Evolutionary conservation across 352 stramenopile genomes (phyloP), one percentile per base, ranked within the genome.

Genomic region (Globisporangium spiculum): DNA sequence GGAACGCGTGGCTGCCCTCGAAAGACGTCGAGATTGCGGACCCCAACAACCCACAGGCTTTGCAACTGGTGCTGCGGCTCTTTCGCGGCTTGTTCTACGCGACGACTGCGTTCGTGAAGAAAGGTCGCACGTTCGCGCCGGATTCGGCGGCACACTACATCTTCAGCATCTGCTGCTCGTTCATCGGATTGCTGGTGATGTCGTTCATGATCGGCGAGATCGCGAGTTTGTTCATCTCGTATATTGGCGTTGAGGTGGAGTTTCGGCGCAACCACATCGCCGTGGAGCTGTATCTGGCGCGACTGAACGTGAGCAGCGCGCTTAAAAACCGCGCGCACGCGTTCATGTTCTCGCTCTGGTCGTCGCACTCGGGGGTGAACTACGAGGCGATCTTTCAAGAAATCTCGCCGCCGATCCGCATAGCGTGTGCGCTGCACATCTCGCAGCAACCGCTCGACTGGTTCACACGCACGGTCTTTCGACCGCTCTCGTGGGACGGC

Each of bases 141-240:
- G 22, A 24, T 24, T 24, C 22, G 22, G 22, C 22, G 22, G 22
- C 22, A 24, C 22, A 24, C 22, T 24, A 24, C 22, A 24, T 24
- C 22, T 24, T 24, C 22, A 24, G 22, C 22, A 24, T 24, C 0
- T 24, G 22, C 22, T 24, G 63, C 34, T 86, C 74, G 52, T 90
- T 88, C 59, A 32, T 74, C 2, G 78, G 83, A 0, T 54, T 86
- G 3, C 72, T 92, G 20, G 70, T 79, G 1, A 89, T 88, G 78
- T 74, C 78, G 1, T 90, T 89, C 66, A 83, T 90, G 72, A 90
- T 90, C 60, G 78, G 83, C 5, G 81, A 91, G 54, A 77, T 88
- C 26, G 80, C 83, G 3, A 88, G 75, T 36, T 60, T 91, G n/a
- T 90, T 82, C 67, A 89, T 90, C 48, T 90, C 80, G 4, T 84